phyloP scores from a whole-genome alignment of 306 rosid species.

The Rosa persica region DNA sequence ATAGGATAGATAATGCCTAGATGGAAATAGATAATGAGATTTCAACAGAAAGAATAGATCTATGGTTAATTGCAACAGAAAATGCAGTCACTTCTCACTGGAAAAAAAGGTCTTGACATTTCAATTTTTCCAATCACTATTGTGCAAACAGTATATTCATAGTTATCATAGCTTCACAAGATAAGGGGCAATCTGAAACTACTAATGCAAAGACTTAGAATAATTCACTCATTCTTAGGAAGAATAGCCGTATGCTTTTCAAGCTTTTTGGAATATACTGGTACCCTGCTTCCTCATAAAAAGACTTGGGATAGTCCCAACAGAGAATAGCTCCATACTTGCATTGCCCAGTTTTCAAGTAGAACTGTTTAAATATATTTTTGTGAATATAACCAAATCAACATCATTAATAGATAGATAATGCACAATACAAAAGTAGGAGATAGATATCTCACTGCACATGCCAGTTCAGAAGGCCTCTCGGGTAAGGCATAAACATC shows the following conservation, averaged over 20 bases:
- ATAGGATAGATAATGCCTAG: background rate
- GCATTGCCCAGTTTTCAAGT: constrained; percentile 88
- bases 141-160: background rate
- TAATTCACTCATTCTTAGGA: background rate
- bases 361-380: constrained; percentile 56
- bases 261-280: background rate
- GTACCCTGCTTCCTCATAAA: background rate
- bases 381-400: background rate
- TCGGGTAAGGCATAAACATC: constrained; percentile 69
- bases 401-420: constrained; percentile 17
- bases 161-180: background rate
- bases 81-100: background rate
- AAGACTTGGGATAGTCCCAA: background rate
- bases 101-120: background rate
- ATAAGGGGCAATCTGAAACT: background rate
- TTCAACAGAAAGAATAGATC: background rate
- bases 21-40: background rate
- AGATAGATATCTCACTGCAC: constrained; percentile 67
- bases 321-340: constrained; percentile 42
- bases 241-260: background rate
- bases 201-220: no score
- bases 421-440: constrained; percentile 20
- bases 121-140: background rate
- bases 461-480: constrained; percentile 80
- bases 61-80: background rate